Percentiles rank a stretch among this genome's conserved stretches.
phyloP scores from a whole-genome alignment of 1,139 yeast species.

The Lodderomyces theae region DNA sequence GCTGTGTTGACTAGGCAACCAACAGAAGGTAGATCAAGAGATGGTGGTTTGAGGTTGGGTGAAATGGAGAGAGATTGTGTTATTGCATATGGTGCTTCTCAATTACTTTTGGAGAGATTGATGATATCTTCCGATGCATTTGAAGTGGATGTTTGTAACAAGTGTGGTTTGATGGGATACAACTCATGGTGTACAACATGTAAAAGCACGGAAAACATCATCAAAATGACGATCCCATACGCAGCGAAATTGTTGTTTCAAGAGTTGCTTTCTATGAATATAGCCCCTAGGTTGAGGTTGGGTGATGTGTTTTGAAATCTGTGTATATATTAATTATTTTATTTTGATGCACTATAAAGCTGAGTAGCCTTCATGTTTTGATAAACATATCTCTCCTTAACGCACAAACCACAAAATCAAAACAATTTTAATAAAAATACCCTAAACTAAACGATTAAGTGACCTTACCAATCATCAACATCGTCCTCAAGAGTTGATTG shows the following conservation, averaged over 20 bases:
- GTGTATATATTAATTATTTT: too few relatives aligned
- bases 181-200: slow-evolving; percentile 97
- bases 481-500: too few relatives aligned
- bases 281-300: slow-evolving; percentile 89
- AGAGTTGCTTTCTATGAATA: slow-evolving; percentile 93
- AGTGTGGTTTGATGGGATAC: slow-evolving; percentile 98
- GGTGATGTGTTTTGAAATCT: slow-evolving; percentile 68
- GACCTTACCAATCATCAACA: too few relatives aligned
- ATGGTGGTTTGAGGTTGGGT: slow-evolving; percentile 98
- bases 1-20: slow-evolving; percentile 98
- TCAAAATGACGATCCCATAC: slow-evolving; percentile 95
- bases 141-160: slow-evolving; percentile 91
- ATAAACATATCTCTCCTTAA: too few relatives aligned
- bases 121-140: slow-evolving; percentile 98
- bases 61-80: slow-evolving; percentile 99
- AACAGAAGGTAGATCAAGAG: slow-evolving; percentile 98
- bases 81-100: slow-evolving; percentile 98
- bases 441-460: neutral
- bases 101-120: slow-evolving; percentile 83
- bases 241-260: slow-evolving; percentile 97
- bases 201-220: slow-evolving; percentile 79
- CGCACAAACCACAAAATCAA: too few relatives aligned
- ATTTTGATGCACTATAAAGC: too few relatives aligned
- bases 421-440: too few relatives aligned
- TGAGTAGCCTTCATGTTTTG: too few relatives aligned